Conservation (phyloP, 805 yeast species). For the Metahyphopichia silvanorum region DNA sequence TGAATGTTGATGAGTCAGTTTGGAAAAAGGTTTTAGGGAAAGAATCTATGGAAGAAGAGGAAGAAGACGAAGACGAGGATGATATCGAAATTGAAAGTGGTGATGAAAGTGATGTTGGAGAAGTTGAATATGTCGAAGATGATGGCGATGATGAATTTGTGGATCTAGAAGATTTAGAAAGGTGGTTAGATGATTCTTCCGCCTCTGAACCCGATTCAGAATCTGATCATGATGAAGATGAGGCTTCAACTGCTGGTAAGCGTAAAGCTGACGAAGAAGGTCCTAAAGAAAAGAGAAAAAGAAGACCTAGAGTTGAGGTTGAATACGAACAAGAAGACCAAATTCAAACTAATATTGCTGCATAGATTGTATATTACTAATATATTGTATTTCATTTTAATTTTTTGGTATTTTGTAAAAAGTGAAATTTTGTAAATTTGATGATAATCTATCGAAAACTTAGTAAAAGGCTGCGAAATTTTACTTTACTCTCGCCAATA, state of each 20-base stretch:
- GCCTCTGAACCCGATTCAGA: conserved; percentile 35
- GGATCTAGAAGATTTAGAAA: conserved; percentile 89
- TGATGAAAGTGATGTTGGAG: conserved; percentile 56
- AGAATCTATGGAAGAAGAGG: conserved; percentile 54
- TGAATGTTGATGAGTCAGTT: conserved; percentile 91
- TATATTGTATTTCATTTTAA: conserved; percentile 1
- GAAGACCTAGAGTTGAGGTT: conserved; percentile 65
- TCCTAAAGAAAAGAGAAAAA: conserved; percentile 38
- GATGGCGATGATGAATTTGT: conserved; percentile 87
- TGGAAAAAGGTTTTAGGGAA: conserved; percentile 91
- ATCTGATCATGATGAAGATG: conserved; percentile 25
- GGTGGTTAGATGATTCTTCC: conserved; percentile 63
- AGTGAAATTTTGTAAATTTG: too few relatives aligned
- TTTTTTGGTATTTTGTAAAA: neutral
- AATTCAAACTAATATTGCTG: conserved; percentile 34
- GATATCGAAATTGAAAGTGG: conserved; percentile 51
- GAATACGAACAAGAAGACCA: conserved; percentile 87
- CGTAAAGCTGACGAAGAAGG: conserved; percentile 30
- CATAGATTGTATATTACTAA: too few relatives aligned
- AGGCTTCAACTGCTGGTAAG: conserved; percentile 29
- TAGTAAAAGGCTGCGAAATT: too few relatives aligned
- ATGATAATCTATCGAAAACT: too few relatives aligned
- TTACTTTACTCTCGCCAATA: too few relatives aligned
- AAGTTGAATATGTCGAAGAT: conserved; percentile 87
- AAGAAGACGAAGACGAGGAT: conserved; percentile 60